Conservation (phyloP, 2,329 filamentous ascomycete genomes). For the Apiospora saccharicola region DNA sequence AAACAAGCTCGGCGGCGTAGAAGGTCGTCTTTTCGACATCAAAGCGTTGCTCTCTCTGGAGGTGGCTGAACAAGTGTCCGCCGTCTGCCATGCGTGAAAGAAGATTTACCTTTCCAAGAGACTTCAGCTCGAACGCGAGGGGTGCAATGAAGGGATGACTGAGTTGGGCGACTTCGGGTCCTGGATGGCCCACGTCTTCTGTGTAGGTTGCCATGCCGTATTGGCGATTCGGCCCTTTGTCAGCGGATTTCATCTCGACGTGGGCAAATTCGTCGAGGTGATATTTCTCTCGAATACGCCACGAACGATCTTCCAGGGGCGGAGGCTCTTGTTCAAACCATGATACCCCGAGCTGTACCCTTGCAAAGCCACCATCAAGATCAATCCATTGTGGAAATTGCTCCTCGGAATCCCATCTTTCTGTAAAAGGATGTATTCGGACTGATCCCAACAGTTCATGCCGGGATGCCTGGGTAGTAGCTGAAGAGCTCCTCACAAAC, state of each 20-base stretch:
- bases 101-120: not conserved
- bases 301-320: not conserved
- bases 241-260: not conserved
- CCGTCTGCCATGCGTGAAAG: not conserved
- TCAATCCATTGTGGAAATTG: not conserved
- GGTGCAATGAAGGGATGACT: slow-evolving; percentile 11
- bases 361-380: not conserved
- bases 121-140: not conserved
- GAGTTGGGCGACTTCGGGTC: not conserved
- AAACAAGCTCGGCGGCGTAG: not conserved
- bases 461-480: not conserved
- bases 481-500: not conserved
- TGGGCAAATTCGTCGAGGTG: not conserved
- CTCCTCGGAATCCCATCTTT: not conserved
- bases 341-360: not conserved
- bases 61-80: slow-evolving; percentile 5
- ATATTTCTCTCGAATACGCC: not conserved
- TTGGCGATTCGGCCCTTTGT: not conserved
- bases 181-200: not conserved
- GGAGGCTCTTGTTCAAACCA: not conserved
- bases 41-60: not conserved
- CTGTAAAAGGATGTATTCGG: not conserved
- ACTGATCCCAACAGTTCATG: not conserved
- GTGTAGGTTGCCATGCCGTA: not conserved
- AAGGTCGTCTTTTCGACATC: not conserved